A percentile compares a stretch with the other conserved stretches of the same genome.
Conservation (phyloP, 73 alveolate species). For the Symbiodinium pilosum region DNA sequence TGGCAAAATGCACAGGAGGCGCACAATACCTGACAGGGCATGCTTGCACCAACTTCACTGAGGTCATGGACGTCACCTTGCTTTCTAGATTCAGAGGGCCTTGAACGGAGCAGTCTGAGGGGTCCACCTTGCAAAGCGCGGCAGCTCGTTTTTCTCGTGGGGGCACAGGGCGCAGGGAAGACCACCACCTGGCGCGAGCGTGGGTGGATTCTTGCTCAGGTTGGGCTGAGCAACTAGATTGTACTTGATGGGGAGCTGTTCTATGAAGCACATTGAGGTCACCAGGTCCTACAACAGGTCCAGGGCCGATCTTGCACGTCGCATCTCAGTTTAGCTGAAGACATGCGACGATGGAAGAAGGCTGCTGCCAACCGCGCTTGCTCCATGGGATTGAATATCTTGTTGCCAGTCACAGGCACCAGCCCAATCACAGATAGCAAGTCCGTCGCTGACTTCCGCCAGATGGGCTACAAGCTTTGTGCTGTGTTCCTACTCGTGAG, state of each 20-base stretch:
- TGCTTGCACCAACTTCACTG: not conserved
- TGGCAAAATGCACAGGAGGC: not conserved
- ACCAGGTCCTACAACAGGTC: not conserved
- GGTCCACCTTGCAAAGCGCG: not conserved
- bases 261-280: conserved; percentile 21
- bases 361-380: not conserved
- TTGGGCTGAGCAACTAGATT: not conserved
- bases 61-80: not conserved
- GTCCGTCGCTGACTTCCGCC: not conserved
- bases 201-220: not conserved
- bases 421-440: not conserved
- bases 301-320: not conserved
- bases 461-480: not conserved
- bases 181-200: not conserved
- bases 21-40: not conserved
- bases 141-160: not conserved
- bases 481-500: not conserved
- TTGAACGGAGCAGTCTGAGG: not conserved
- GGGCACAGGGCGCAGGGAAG: not conserved
- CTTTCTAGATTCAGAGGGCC: not conserved
- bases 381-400: not conserved
- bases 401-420: conserved; percentile 12
- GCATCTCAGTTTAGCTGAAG: not conserved
- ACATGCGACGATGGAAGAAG: not conserved
- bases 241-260: not conserved